Conservation (phyloP, 176 grass and related monocot species). For the Lolium rigidum region DNA sequence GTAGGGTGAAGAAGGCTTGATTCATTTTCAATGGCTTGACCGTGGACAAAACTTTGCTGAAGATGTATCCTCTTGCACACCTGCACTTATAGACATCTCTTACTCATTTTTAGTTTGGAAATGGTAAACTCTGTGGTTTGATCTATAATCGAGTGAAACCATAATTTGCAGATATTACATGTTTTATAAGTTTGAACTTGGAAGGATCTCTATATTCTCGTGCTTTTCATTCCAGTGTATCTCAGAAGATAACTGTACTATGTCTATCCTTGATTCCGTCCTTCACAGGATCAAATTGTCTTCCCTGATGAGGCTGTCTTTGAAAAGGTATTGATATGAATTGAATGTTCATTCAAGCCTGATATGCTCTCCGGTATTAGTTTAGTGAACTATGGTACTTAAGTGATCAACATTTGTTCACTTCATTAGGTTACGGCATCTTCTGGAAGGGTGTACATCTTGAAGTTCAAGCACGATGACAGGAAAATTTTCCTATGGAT, state of each 20-base stretch:
- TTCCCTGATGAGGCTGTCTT: slow-evolving; percentile 97
- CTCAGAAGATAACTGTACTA: slow-evolving; percentile 6
- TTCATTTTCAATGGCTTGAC: slow-evolving; percentile 99
- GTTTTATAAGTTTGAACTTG: slow-evolving; percentile 26
- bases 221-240: slow-evolving; percentile 23
- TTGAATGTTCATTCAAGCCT: slow-evolving; percentile 5
- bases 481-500: slow-evolving; percentile 98
- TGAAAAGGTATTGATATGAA: slow-evolving; percentile 71
- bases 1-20: slow-evolving; percentile 96
- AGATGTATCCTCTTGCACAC: slow-evolving; percentile 74
- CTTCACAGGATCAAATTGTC: slow-evolving; percentile 87
- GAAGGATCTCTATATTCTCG: slow-evolving; percentile 21
- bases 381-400: slow-evolving; percentile 14
- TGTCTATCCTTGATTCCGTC: slow-evolving; percentile 63
- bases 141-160: slow-evolving; percentile 1
- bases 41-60: slow-evolving; percentile 77
- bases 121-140: neutral
- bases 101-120: neutral
- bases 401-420: slow-evolving; percentile 34
- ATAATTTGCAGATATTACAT: slow-evolving; percentile 1
- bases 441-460: slow-evolving; percentile 93
- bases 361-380: slow-evolving; percentile 18
- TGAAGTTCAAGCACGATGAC: slow-evolving; percentile 82
- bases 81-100: slow-evolving; percentile 25
- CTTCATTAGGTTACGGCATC: slow-evolving; percentile 79